phyloP scores from a whole-genome alignment of 2,329 filamentous ascomycete genomes.

The Alternaria conjuncta region DNA sequence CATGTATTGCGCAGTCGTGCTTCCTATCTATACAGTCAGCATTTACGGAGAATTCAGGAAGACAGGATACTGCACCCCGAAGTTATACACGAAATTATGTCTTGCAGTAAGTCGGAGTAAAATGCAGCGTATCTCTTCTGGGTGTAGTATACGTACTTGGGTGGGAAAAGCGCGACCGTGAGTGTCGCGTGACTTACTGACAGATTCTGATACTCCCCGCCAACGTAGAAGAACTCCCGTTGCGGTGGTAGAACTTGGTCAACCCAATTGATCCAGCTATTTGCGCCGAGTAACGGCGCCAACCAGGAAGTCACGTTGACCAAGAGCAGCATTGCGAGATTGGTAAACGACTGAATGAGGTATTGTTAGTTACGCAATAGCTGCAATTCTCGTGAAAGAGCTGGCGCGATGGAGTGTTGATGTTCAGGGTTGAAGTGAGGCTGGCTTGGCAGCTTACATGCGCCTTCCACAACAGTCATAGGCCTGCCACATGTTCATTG shows the following conservation, averaged over 20 bases:
- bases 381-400: neutral
- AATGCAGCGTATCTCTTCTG: fast-evolving
- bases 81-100: neutral
- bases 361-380: neutral
- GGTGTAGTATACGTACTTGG: fast-evolving
- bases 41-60: fast-evolving
- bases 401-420: fast-evolving
- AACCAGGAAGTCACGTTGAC: neutral
- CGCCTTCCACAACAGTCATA: neutral
- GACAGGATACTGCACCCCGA: neutral
- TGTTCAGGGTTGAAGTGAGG: neutral
- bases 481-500: too few species aligned
- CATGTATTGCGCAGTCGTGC: conserved; percentile 2
- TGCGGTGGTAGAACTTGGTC: neutral
- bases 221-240: conserved; percentile 34
- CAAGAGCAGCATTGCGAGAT: neutral
- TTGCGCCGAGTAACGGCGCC: neutral
- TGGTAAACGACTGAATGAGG: fast-evolving
- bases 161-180: neutral
- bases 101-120: neutral
- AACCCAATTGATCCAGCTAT: neutral
- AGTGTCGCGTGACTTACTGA: conserved; percentile 8
- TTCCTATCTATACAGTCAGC: neutral
- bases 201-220: conserved; percentile 29
- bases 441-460: neutral